phyloP scores from a whole-genome alignment of 768 basidiomycete species.

The Pleurotus citrinopileatus region DNA sequence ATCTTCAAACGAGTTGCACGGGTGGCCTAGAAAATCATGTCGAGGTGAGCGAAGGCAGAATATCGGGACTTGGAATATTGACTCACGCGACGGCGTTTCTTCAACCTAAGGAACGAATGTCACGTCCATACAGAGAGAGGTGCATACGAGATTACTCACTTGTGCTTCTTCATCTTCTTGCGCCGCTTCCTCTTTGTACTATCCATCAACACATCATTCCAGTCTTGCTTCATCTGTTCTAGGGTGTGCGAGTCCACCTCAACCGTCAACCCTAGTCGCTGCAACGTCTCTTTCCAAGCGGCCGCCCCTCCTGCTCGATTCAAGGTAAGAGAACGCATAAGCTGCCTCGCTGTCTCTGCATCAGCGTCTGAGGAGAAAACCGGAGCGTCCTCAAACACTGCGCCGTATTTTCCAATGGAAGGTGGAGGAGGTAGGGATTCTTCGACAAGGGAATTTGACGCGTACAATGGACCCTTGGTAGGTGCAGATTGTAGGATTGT shows the following conservation, averaged over 20 bases:
- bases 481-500: conserved; percentile 31
- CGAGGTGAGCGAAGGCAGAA: neutral
- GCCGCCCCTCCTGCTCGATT: conserved; percentile 57
- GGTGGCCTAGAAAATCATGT: conserved; percentile 38
- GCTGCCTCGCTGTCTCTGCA: conserved; percentile 74
- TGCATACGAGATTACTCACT: conserved; percentile 50
- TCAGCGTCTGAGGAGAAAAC: conserved; percentile 67
- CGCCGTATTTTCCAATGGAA: conserved; percentile 19
- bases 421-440: neutral
- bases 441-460: conserved; percentile 16
- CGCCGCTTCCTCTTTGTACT: conserved; percentile 81
- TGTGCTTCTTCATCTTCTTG: conserved; percentile 98
- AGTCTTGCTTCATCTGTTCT: conserved; percentile 54
- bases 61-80: conserved; percentile 1
- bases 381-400: conserved; percentile 37
- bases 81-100: conserved; percentile 86
- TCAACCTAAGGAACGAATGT: conserved; percentile 53
- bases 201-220: conserved; percentile 68
- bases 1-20: conserved; percentile 35
- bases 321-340: conserved; percentile 73
- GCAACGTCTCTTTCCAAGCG: conserved; percentile 69
- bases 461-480: conserved; percentile 19
- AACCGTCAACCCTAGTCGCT: conserved; percentile 59
- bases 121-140: conserved; percentile 5
- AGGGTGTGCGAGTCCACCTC: conserved; percentile 47